Percentiles rank a stretch among this genome's conserved stretches.
phyloP scores from a whole-genome alignment of 1,139 yeast genomes.

The Pneumocystis wakefieldiae region DNA sequence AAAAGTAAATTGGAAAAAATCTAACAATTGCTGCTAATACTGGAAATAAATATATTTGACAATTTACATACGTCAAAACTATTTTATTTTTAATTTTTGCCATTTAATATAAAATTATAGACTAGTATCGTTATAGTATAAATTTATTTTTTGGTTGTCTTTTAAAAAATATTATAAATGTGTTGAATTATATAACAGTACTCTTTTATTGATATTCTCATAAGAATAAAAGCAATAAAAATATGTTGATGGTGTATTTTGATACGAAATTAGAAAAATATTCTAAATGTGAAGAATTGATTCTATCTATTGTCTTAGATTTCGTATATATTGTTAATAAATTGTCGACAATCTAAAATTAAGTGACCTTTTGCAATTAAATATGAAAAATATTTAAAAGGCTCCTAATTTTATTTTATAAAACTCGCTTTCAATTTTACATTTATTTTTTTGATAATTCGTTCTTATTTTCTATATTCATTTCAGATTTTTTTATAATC shows the following conservation, averaged over 20 bases:
- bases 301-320: not conserved
- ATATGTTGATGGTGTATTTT: no score
- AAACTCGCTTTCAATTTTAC: no score
- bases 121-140: not conserved
- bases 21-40: constrained; percentile 24
- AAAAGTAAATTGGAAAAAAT: constrained; percentile 31
- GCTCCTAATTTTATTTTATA: no score
- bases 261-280: no score
- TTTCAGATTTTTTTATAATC: not conserved
- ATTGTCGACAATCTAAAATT: no score
- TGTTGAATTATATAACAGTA: not conserved
- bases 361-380: no score
- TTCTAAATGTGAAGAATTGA: no score
- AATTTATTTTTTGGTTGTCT: not conserved
- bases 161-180: not conserved
- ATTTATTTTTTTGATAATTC: no score
- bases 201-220: not conserved
- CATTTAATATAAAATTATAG: not conserved
- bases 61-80: not conserved
- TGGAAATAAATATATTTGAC: constrained; percentile 13
- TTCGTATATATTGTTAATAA: not conserved
- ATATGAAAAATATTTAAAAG: no score
- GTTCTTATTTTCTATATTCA: not conserved
- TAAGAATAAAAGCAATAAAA: no score
- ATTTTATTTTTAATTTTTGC: not conserved